Evolutionary conservation across 2,329 filamentous ascomycete species (phyloP).

Genomic region (Fusarium acutatum): DNA sequence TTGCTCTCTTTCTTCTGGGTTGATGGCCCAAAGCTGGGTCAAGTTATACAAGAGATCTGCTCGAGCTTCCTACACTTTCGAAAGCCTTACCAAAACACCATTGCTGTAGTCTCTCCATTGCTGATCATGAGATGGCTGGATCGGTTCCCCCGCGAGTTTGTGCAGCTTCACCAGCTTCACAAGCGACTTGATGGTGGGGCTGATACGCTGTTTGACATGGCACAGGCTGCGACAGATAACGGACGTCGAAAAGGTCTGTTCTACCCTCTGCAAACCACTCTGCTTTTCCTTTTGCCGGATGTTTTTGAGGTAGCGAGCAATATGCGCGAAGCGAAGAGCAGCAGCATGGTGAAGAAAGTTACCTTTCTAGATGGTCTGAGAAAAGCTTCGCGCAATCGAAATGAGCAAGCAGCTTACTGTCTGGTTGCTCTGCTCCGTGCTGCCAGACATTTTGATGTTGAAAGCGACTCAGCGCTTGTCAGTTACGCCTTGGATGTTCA

Average conservation of each 20-base stretch:
- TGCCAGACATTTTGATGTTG: slow-evolving; percentile 69
- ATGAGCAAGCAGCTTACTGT: slow-evolving; percentile 73
- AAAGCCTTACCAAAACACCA: slow-evolving; percentile 69
- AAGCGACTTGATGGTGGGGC: slow-evolving; percentile 71
- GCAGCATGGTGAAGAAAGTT: slow-evolving; percentile 71
- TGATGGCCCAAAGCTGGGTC: slow-evolving; percentile 67
- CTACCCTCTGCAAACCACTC: slow-evolving; percentile 69
- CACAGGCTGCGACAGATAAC: slow-evolving; percentile 67
- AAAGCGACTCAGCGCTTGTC: slow-evolving; percentile 70
- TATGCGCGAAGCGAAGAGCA: slow-evolving; percentile 69
- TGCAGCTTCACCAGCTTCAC: slow-evolving; percentile 67
- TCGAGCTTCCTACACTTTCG: slow-evolving; percentile 73
- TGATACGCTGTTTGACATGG: slow-evolving; percentile 76
- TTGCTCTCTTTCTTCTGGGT: slow-evolving; percentile 72
- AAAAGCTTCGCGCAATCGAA: slow-evolving; percentile 70
- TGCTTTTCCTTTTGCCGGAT: slow-evolving; percentile 72
- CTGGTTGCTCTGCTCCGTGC: slow-evolving; percentile 69
- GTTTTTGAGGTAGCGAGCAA: slow-evolving; percentile 76
- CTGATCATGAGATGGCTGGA: slow-evolving; percentile 73
- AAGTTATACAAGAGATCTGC: slow-evolving; percentile 72
- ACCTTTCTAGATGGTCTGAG: slow-evolving; percentile 70
- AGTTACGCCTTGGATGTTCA: slow-evolving; percentile 76
- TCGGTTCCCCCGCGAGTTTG: slow-evolving; percentile 70
- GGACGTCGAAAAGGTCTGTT: slow-evolving; percentile 63
- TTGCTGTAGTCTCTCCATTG: slow-evolving; percentile 69